Conservation (phyloP, 306 rosid genomes). For the Cucumis cinereus region DNA sequence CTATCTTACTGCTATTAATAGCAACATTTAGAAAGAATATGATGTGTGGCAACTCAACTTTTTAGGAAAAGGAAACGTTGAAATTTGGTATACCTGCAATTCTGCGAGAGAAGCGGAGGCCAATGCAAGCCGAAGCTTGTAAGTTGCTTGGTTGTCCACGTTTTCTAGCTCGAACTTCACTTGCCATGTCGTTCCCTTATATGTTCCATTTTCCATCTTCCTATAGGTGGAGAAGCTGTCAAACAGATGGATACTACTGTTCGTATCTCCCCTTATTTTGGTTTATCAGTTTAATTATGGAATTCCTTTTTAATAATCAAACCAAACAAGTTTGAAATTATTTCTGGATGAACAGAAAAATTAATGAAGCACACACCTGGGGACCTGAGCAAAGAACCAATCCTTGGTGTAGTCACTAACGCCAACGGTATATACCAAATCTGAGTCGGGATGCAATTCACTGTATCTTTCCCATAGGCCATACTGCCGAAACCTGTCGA, state of each 20-base stretch:
- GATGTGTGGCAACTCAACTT: too few species aligned
- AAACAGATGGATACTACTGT: background rate
- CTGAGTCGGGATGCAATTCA: slow-evolving; percentile 26
- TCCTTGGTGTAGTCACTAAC: slow-evolving; percentile 32
- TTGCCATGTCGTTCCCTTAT: slow-evolving; percentile 95
- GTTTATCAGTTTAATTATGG: too few species aligned
- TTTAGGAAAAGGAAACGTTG: too few species aligned
- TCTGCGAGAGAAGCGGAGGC: slow-evolving; percentile 73
- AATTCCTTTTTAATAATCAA: too few species aligned
- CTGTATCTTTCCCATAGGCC: slow-evolving; percentile 46
- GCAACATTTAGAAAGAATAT: too few species aligned
- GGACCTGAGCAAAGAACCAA: slow-evolving; percentile 45
- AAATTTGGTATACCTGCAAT: slow-evolving; percentile 42
- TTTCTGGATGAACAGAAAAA: background rate
- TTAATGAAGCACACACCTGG: slow-evolving; percentile 15
- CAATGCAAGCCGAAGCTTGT: slow-evolving; percentile 63
- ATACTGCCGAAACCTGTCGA: slow-evolving; percentile 35
- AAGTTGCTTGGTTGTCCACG: slow-evolving; percentile 28
- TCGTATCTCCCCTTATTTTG: background rate
- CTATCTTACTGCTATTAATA: too few species aligned
- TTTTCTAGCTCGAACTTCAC: slow-evolving; percentile 51
- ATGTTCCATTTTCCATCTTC: slow-evolving; percentile 50
- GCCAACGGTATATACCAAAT: slow-evolving; percentile 32
- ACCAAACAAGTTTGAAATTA: background rate
- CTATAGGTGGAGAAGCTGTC: slow-evolving; percentile 16